phyloP scores from a whole-genome alignment of 345 rosid genomes.

The Eucalyptus tenuipes region DNA sequence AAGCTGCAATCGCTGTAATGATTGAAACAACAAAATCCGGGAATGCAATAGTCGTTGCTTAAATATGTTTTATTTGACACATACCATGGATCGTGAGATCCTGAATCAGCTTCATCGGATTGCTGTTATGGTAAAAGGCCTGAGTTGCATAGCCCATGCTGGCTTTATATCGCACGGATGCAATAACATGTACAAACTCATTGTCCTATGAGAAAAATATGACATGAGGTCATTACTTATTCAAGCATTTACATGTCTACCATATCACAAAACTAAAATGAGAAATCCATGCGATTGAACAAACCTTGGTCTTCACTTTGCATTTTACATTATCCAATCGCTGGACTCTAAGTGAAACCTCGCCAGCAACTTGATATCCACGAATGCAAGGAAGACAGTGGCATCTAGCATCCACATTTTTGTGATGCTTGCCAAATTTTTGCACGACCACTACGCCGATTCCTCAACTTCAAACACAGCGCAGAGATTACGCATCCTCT shows the following conservation, averaged over 20 bases:
- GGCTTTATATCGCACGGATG: slow-evolving; percentile 16
- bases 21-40: not conserved
- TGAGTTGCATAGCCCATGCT: slow-evolving; percentile 8
- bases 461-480: too few species aligned
- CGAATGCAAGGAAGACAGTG: too few species aligned
- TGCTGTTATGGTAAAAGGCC: slow-evolving; percentile 18
- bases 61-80: not conserved
- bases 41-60: not conserved
- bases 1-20: not conserved
- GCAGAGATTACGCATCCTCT: too few species aligned
- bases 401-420: too few species aligned
- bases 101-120: slow-evolving; percentile 18
- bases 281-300: not conserved
- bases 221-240: not conserved
- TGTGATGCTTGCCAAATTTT: too few species aligned
- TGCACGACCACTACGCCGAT: too few species aligned
- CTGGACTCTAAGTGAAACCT: too few species aligned
- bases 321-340: too few species aligned
- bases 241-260: not conserved
- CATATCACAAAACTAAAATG: not conserved
- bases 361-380: too few species aligned
- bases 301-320: too few species aligned
- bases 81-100: slow-evolving; percentile 26
- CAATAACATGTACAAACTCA: slow-evolving; percentile 21
- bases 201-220: slow-evolving; percentile 5